Percentiles rank a stretch among this genome's conserved stretches.
phyloP scores from a whole-genome alignment of 495 filamentous ascomycete species.

The Cetradonia linearis region DNA sequence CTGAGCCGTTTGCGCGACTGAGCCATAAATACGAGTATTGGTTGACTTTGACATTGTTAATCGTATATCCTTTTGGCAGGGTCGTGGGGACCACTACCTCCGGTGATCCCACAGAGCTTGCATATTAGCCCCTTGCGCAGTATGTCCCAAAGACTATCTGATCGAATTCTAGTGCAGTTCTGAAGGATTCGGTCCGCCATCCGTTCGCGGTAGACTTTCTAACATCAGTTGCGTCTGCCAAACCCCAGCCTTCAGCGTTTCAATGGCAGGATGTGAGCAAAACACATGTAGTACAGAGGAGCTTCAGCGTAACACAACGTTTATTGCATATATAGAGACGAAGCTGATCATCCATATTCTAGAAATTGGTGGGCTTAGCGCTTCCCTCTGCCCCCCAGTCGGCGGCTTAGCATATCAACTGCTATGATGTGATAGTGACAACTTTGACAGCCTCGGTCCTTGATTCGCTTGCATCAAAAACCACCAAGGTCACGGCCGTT shows the following conservation, averaged over 20 bases:
- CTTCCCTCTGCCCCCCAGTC: slow-evolving; percentile 10
- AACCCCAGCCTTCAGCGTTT: neutral
- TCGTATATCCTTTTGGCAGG: no score
- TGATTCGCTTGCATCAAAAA: neutral
- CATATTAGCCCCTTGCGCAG: slow-evolving; percentile 18
- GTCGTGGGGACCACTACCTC: slow-evolving; percentile 9
- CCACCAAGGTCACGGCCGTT: neutral
- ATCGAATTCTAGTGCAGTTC: slow-evolving; percentile 3
- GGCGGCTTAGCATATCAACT: slow-evolving; percentile 4
- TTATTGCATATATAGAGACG: neutral
- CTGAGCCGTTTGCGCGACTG: no score
- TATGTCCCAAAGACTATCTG: neutral
- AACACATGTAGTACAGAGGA: slow-evolving; percentile 13
- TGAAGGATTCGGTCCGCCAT: neutral
- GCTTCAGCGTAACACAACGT: neutral
- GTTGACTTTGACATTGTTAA: no score
- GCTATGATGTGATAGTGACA: neutral
- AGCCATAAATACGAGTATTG: no score
- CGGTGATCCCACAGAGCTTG: slow-evolving; percentile 15
- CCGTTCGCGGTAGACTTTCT: slow-evolving; percentile 13
- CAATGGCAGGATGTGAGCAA: slow-evolving; percentile 12
- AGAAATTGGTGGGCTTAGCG: slow-evolving; percentile 4
- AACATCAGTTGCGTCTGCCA: slow-evolving; percentile 14
- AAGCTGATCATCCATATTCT: neutral
- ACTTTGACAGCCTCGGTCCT: neutral